A percentile compares a stretch with the other conserved stretches of the same genome.
Evolutionary conservation across 2,329 filamentous ascomycete species (phyloP).

Genomic region (Xylaria multiplex): DNA sequence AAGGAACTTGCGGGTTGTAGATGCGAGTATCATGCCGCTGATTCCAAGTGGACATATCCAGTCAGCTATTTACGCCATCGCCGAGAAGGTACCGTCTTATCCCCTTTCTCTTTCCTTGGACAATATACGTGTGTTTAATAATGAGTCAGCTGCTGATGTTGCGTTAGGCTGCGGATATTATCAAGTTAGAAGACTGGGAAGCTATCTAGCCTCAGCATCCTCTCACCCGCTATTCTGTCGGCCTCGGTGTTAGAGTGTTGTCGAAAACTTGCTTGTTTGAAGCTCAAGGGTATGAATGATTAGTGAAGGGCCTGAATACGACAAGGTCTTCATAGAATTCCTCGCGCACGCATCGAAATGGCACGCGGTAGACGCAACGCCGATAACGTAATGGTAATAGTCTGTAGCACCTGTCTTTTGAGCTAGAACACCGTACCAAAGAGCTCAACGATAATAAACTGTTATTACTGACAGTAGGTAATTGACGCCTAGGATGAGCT

Average conservation of each 20-base stretch:
- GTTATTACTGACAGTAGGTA: neutral
- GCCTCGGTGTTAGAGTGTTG: neutral
- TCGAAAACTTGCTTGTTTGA: neutral
- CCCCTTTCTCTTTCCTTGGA: neutral
- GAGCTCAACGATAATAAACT: neutral
- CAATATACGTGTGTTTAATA: neutral
- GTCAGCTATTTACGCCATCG: constrained; percentile 44
- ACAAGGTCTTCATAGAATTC: neutral
- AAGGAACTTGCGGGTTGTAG: constrained; percentile 56
- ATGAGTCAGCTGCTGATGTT: constrained; percentile 23
- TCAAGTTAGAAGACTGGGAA: constrained; percentile 48
- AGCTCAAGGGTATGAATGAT: neutral
- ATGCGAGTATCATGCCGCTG: constrained; percentile 57
- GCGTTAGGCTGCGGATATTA: constrained; percentile 57
- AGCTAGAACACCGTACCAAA: neutral
- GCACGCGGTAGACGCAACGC: neutral
- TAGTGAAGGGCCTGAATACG: neutral
- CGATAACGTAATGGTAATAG: neutral
- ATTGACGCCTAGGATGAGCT: neutral
- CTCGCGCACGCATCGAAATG: neutral
- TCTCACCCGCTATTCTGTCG: constrained; percentile 3
- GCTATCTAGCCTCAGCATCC: neutral
- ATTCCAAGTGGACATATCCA: constrained; percentile 53
- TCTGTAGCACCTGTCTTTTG: neutral
- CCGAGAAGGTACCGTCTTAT: constrained; percentile 52